Evolutionary conservation across 208 protist genomes (phyloP).

Genomic region (Wallacemonas rigidus): DNA sequence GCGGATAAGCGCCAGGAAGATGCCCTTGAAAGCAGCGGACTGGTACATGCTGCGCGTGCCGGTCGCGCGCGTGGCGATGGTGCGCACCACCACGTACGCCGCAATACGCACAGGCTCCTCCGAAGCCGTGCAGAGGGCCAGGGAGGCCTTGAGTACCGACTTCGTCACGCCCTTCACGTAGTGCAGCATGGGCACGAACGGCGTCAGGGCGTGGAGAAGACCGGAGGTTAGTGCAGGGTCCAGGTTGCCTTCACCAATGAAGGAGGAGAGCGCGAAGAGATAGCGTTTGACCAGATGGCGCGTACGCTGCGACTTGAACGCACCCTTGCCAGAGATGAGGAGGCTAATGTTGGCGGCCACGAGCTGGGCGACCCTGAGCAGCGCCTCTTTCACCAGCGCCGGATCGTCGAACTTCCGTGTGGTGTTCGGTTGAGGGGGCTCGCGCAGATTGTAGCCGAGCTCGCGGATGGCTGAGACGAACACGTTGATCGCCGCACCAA

Average conservation of each 20-base stretch:
- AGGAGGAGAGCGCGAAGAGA: slow-evolving; percentile 63
- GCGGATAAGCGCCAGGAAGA: slow-evolving; percentile 92
- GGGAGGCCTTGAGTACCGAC: slow-evolving; percentile 65
- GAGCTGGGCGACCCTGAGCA: slow-evolving; percentile 70
- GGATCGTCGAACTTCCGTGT: slow-evolving; percentile 90
- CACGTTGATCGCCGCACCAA: slow-evolving; percentile 67
- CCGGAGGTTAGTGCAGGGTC: slow-evolving; percentile 65
- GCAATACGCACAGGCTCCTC: slow-evolving; percentile 86
- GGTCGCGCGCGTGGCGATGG: slow-evolving; percentile 85
- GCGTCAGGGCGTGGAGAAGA: slow-evolving; percentile 73
- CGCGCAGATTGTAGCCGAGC: slow-evolving; percentile 73
- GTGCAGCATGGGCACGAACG: slow-evolving; percentile 90
- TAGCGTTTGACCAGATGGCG: slow-evolving; percentile 77
- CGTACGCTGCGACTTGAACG: slow-evolving; percentile 77
- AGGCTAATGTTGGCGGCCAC: slow-evolving; percentile 59
- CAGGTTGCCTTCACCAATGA: slow-evolving; percentile 60
- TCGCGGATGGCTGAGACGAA: slow-evolving; percentile 83
- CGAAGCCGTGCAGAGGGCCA: slow-evolving; percentile 65
- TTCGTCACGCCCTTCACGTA: slow-evolving; percentile 86
- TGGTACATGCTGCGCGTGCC: slow-evolving; percentile 91
- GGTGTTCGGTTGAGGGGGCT: slow-evolving; percentile 61
- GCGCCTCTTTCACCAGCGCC: slow-evolving; percentile 82
- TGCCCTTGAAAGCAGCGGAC: slow-evolving; percentile 90
- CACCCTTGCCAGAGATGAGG: slow-evolving; percentile 83
- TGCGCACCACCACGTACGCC: slow-evolving; percentile 86